Conservation (phyloP, 495 filamentous ascomycete species). For the Xylaria castorea region DNA sequence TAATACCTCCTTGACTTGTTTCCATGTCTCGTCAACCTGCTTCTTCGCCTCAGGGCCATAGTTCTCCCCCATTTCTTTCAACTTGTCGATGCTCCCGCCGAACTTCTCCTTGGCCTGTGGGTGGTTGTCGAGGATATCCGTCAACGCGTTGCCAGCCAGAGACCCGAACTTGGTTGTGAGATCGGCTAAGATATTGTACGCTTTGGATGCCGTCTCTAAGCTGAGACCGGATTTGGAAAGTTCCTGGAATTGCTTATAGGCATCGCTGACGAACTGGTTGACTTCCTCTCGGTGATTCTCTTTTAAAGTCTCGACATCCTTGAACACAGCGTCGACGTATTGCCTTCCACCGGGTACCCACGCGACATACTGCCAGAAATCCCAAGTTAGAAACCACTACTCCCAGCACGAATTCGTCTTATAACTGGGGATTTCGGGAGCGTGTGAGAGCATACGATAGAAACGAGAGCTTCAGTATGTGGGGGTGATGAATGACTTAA, state of each 20-base stretch:
- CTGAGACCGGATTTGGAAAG: constrained; percentile 57
- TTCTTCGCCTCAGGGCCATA: constrained; percentile 74
- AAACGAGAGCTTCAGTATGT: not conserved
- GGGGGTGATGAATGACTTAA: no score
- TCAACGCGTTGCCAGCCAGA: constrained; percentile 61
- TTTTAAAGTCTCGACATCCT: constrained; percentile 66
- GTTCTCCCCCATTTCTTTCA: constrained; percentile 67
- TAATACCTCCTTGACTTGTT: constrained; percentile 62
- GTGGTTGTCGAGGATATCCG: constrained; percentile 68
- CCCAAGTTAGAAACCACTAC: not conserved
- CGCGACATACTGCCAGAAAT: constrained; percentile 54
- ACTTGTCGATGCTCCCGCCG: constrained; percentile 64
- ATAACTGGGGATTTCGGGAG: not conserved
- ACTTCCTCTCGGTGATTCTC: constrained; percentile 67
- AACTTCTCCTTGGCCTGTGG: constrained; percentile 71
- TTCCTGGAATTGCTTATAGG: constrained; percentile 64
- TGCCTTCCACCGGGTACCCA: constrained; percentile 70
- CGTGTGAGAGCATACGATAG: not conserved
- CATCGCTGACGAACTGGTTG: constrained; percentile 63
- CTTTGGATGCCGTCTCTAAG: constrained; percentile 57
- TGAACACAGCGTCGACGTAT: constrained; percentile 66
- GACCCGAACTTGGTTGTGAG: constrained; percentile 56
- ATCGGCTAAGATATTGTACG: constrained; percentile 61
- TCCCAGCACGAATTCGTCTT: no score
- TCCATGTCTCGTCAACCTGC: constrained; percentile 69